phyloP scores from a whole-genome alignment of 2,329 filamentous ascomycete species.

The Zasmidium cellare region DNA sequence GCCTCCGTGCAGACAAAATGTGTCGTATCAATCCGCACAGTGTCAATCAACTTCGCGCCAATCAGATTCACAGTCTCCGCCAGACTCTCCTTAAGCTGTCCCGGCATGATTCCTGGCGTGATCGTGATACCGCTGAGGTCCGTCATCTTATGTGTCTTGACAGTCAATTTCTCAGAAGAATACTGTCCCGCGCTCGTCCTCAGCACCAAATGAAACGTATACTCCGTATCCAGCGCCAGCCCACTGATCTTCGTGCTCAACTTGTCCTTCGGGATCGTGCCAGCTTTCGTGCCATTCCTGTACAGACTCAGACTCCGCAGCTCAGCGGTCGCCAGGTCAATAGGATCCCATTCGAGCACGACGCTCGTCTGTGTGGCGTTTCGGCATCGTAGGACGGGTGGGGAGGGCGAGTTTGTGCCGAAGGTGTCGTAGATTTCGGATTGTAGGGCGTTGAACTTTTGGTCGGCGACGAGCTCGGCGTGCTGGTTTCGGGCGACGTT shows the following conservation, averaged over 20 bases:
- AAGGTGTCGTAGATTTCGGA: slow-evolving; percentile 84
- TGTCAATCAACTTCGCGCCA: slow-evolving; percentile 86
- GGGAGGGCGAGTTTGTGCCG: slow-evolving; percentile 72
- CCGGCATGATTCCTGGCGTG: slow-evolving; percentile 82
- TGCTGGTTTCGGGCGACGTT: slow-evolving; percentile 82
- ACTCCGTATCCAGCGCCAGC: slow-evolving; percentile 93
- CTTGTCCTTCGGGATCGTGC: slow-evolving; percentile 88
- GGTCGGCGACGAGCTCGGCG: slow-evolving; percentile 73
- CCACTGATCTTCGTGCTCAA: slow-evolving; percentile 96
- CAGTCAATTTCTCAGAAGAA: slow-evolving; percentile 76
- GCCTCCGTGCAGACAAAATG: slow-evolving; percentile 98
- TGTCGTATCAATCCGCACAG: slow-evolving; percentile 92
- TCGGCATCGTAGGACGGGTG: slow-evolving; percentile 82
- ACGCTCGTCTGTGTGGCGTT: slow-evolving; percentile 99
- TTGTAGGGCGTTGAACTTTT: slow-evolving; percentile 81
- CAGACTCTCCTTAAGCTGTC: slow-evolving; percentile 70
- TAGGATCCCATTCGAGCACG: slow-evolving; percentile 96
- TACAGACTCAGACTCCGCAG: slow-evolving; percentile 87
- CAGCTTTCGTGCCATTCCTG: slow-evolving; percentile 94
- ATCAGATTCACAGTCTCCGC: slow-evolving; percentile 78
- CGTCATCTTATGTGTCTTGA: slow-evolving; percentile 97
- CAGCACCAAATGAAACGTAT: slow-evolving; percentile 89
- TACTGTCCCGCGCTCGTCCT: slow-evolving; percentile 88
- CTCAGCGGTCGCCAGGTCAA: slow-evolving; percentile 88
- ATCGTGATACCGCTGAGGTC: slow-evolving; percentile 94